These are phyloP conservation scores for Ichthyophthirius multifiliis DNA, from an alignment of 169 alveolate genomes.

Conservation along the genomic window DNA sequence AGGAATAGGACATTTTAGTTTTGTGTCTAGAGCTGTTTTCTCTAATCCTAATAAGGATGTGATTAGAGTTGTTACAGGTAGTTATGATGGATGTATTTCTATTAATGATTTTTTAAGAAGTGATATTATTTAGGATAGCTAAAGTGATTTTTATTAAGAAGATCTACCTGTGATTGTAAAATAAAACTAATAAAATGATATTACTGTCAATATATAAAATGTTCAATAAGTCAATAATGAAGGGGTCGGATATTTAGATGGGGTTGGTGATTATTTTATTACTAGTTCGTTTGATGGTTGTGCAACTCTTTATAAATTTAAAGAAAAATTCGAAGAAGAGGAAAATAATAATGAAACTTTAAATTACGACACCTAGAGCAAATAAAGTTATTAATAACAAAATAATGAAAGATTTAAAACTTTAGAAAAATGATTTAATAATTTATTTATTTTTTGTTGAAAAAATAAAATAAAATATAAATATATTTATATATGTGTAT, in stretches of 20 bases:
- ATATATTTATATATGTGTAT: no score
- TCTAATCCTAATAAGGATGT: neutral
- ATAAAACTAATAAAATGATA: neutral
- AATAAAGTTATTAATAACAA: no score
- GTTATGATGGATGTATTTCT: neutral
- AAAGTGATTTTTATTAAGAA: neutral
- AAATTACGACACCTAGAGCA: no score
- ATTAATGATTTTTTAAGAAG: neutral
- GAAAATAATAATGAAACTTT: no score
- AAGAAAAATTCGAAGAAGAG: neutral
- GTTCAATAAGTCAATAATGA: neutral
- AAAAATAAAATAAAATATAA: no score
- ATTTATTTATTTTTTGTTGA: no score
- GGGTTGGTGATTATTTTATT: neutral
- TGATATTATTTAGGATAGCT: neutral
- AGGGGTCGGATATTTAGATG: neutral
- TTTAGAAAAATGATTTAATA: no score
- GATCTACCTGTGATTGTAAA: neutral
- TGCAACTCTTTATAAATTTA: neutral
- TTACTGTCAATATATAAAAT: neutral
- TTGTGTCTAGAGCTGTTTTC: neutral
- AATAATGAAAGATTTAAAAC: no score
- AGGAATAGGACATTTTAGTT: neutral
- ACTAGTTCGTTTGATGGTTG: constrained; percentile 2
- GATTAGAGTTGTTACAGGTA: neutral